Evolutionary conservation across 202 grass and related monocot species (phyloP), one percentile per base, ranked within the genome.

Genomic region (Bolboschoenoplectus hybrid): DNA sequence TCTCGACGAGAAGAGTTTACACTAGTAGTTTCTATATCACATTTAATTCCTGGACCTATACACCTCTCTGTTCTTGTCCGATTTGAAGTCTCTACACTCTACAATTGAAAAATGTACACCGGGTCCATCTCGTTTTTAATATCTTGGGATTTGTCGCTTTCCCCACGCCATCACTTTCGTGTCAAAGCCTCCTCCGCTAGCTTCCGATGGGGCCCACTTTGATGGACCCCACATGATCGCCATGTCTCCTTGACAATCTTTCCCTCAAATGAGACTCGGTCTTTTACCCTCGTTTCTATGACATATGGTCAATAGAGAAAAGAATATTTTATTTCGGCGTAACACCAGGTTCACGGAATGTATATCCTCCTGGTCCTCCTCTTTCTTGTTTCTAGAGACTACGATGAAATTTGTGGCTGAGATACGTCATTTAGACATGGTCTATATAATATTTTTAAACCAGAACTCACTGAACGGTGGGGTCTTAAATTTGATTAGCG

Each of bases 91-190:
- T 47, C 61, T 3, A 47, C 41, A 9, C 19, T 47, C 61, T 3
- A 47, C 41, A 9, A 12, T 84, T 84, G 16, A 3, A 57, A 0
- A 0, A 0, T 26, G 7, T 57, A 84, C 46, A 83, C 81, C 81
- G 65, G 44, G 81, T 83, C 20, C 11, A 69, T 49, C n/a, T 52
- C 3, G 1, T 8, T 9, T 26, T 52, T 5, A 14, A 32, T 1
- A 83, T 66, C 46, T 32, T 1, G 0, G 1, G 2, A 14, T 83
- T 71, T 71, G 82, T 84, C 82, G 82, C 65, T 69, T 64, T 56
- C 11, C 5, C 64, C 82, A 84, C 82, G 64, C 61, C 13, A 44
- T 84, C 34, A 2, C 26, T 52, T 50, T 71, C 81, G 81, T 84
- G 81, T 55, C 81, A 50, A 83, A 53, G 26, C 71, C 13, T 45